Evolutionary conservation across 352 stramenopile species (phyloP), one percentile per base, ranked within the genome.

Genomic region (Blastocystis sp.): DNA sequence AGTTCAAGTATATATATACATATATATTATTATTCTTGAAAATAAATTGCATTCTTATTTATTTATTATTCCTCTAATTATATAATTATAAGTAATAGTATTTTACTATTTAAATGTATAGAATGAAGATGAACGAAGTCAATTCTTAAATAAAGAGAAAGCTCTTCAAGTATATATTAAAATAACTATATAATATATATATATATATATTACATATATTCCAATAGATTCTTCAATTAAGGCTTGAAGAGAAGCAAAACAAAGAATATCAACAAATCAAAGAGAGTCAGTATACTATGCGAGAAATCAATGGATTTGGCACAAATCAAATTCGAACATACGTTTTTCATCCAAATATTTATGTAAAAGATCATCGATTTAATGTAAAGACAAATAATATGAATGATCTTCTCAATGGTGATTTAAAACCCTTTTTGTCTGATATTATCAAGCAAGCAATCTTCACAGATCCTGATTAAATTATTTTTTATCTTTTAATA

Each of bases 91-190:
- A n/a, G n/a, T n/a, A n/a, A n/a, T n/a, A n/a, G n/a, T n/a, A n/a
- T n/a, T n/a, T n/a, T n/a, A n/a, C n/a, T n/a, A n/a, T n/a, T n/a
- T n/a, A n/a, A n/a, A 30, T 6, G 41, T 6, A 4, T 48, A 23
- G 35, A 47, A 39, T 16, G 35, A 58, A n/a, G 34, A 21, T 2
- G 48, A 58, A 25, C 48, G 48, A 11, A 34, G 47, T 46, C 48
- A 98, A 73, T 78, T 94, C 37, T 84, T 93, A 69, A 98, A 98
- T 74, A 95, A 94, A 69, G 86, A 91, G 35, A 81, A 93, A 56
- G 91, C 91, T 21, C 88, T 98, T 75, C 86, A 91, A 68, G 86
- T 95, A n/a, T n/a, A n/a, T n/a, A n/a, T n/a, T n/a, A n/a, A n/a
- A n/a, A n/a, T n/a, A n/a, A n/a, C n/a, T n/a, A n/a, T n/a, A n/a